Evolutionary conservation across 306 rosid species (phyloP), one percentile per base, ranked within the genome.

Genomic region (Rosa rugosa): DNA sequence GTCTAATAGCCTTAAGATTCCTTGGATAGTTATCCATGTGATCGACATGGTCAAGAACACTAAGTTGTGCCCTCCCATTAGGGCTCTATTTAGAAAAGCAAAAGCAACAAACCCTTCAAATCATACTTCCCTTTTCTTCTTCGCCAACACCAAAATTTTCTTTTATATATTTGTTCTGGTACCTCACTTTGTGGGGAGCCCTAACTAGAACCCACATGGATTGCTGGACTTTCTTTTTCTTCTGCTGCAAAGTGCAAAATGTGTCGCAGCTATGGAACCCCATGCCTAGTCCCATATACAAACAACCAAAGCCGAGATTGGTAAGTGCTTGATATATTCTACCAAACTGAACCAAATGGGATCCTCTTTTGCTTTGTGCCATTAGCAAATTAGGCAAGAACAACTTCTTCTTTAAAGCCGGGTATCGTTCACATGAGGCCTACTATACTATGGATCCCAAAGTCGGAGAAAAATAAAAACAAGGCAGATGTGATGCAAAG

Each of bases 391-490:
- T n/a, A 12, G 56, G 41, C 66, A 2, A 72, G 50, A 57, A 11
- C 4, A 18, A 27, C 31, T 75, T 45, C 45, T 38, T 22, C 71
- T 75, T 75, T 45, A 57, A 44, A 75, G 34, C 67, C 12, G 31
- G 41, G 38, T 60, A 57, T 75, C 62, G 8, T 47, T 79, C 72
- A 72, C 77, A 23, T 16, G 77, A 49, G 73, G 82, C 67, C 71
- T 62, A 38, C 72, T 56, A 22, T 44, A 51, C 49, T 65, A 17
- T 65, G 22, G 70, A 9, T 34, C 10, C 42, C 66, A 57, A 59
- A 78, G 50, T 14, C 41, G 34, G 5, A 12, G 59, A 42, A 8
- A 41, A 63, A 63, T 12, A 31, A 42, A 41, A 59, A 22, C 25
- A 59, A 57, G 14, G 18, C 69, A 25, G 69, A 75, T 53, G 50